Evolutionary conservation across 768 basidiomycete genomes (phyloP).

Genomic region (Hortiboletus flavorubellus): DNA sequence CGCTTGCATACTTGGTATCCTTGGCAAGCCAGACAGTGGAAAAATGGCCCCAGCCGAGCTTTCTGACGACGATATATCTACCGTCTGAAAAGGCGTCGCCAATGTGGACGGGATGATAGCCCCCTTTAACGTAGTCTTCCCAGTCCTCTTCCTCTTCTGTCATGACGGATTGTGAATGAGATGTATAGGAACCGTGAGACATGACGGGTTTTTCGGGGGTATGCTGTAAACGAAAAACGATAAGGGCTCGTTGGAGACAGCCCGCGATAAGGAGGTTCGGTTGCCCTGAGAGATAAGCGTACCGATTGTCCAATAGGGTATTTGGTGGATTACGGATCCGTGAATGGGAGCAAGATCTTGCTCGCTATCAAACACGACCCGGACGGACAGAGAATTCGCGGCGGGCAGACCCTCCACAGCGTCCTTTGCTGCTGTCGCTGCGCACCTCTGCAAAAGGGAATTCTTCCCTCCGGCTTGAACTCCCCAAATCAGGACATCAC

Average conservation of each 20-base stretch:
- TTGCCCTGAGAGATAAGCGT: conserved; percentile 31
- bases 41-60: conserved; percentile 95
- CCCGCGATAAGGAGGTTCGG: conserved; percentile 30
- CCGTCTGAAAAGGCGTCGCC: conserved; percentile 87
- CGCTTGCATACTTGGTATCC: conserved; percentile 64
- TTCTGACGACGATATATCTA: conserved; percentile 87
- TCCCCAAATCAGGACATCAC: conserved; percentile 18
- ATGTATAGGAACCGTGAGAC: conserved; percentile 75
- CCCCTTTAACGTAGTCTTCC: conserved; percentile 83
- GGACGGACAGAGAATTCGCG: not conserved
- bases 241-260: conserved; percentile 24
- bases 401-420: not conserved
- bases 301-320: conserved; percentile 29
- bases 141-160: conserved; percentile 92
- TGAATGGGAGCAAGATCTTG: not conserved
- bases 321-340: conserved; percentile 1
- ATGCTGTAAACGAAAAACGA: conserved; percentile 35
- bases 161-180: conserved; percentile 73
- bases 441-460: conserved; percentile 4
- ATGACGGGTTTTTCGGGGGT: conserved; percentile 38
- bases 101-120: conserved; percentile 92
- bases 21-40: conserved; percentile 90
- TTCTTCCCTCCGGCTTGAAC: not conserved
- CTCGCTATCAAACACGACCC: not conserved
- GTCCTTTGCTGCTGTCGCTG: conserved; percentile 4